These are phyloP conservation scores for Acer negundo DNA, from an alignment of 345 rosid species.

Conservation along the genomic window DNA sequence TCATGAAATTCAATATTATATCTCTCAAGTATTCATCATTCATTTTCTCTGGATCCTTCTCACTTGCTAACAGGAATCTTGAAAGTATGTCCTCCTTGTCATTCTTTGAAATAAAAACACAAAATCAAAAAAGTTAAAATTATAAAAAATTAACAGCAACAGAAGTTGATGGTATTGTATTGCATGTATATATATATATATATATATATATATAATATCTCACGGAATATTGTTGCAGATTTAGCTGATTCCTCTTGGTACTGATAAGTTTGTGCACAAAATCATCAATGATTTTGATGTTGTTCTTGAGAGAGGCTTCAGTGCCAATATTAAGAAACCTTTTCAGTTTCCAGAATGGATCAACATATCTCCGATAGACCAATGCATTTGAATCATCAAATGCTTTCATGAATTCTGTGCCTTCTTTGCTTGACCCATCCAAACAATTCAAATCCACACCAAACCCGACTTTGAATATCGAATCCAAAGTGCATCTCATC, in stretches of 20 bases:
- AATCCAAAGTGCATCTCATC: conserved; percentile 70
- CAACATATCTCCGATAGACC: conserved; percentile 49
- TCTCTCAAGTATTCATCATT: conserved; percentile 65
- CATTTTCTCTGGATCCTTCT: conserved; percentile 61
- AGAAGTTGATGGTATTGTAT: background rate
- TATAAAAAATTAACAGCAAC: background rate
- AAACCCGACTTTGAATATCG: conserved; percentile 80
- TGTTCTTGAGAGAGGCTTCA: conserved; percentile 54
- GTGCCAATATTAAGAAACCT: conserved; percentile 53
- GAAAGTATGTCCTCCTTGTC: conserved; percentile 68
- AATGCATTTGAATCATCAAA: conserved; percentile 67
- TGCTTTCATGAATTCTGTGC: conserved; percentile 55
- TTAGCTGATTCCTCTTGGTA: conserved; percentile 44
- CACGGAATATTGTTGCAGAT: conserved; percentile 30
- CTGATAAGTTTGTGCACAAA: conserved; percentile 54
- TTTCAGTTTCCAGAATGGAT: conserved; percentile 74
- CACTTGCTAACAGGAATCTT: conserved; percentile 56
- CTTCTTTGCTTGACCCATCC: conserved; percentile 54
- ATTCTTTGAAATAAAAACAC: conserved; percentile 27
- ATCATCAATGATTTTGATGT: conserved; percentile 42
- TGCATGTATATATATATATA: background rate
- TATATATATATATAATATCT: conserved; percentile 9
- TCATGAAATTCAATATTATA: conserved; percentile 64
- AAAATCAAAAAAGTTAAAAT: background rate
- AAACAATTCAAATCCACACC: conserved; percentile 68